These are phyloP conservation scores for Ustilago hordei DNA, from an alignment of 1,284 basidiomycete genomes.

Conservation along the genomic window DNA sequence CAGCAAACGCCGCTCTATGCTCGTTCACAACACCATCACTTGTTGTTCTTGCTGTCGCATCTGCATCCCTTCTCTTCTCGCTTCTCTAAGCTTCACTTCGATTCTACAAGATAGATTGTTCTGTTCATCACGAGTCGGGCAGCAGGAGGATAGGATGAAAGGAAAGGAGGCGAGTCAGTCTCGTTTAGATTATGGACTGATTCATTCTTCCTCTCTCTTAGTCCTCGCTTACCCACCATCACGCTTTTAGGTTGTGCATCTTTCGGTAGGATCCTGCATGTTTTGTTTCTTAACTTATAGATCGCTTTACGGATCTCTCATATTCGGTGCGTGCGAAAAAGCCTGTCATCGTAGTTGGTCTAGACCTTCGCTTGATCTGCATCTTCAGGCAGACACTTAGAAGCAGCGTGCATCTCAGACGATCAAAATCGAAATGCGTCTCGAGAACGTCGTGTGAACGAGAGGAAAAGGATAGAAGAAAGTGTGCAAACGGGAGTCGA, in stretches of 20 bases:
- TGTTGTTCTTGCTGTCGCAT: constrained; percentile 1
- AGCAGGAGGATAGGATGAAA: background rate
- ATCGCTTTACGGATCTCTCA: background rate
- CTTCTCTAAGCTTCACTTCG: background rate
- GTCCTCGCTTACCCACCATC: background rate
- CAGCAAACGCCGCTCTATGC: constrained; percentile 19
- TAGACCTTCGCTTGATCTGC: too few relatives aligned
- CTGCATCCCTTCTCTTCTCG: constrained; percentile 3
- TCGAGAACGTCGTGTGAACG: too few relatives aligned
- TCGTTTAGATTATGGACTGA: constrained; percentile 33
- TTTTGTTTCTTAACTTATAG: background rate
- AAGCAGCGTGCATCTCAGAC: too few relatives aligned
- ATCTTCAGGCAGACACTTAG: too few relatives aligned
- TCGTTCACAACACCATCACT: background rate
- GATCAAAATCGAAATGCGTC: too few relatives aligned
- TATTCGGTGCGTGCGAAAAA: too few relatives aligned
- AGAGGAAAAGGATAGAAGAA: too few relatives aligned
- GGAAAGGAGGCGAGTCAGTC: constrained; percentile 19
- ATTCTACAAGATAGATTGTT: constrained; percentile 7
- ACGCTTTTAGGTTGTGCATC: constrained; percentile 2
- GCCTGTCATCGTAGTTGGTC: too few relatives aligned
- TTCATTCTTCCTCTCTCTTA: constrained; percentile 2
- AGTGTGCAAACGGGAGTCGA: too few relatives aligned
- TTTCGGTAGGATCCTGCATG: constrained; percentile 5
- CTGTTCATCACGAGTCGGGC: background rate